Evolutionary conservation across 345 rosid genomes (phyloP).

Genomic region (Lumnitzera racemosa): DNA sequence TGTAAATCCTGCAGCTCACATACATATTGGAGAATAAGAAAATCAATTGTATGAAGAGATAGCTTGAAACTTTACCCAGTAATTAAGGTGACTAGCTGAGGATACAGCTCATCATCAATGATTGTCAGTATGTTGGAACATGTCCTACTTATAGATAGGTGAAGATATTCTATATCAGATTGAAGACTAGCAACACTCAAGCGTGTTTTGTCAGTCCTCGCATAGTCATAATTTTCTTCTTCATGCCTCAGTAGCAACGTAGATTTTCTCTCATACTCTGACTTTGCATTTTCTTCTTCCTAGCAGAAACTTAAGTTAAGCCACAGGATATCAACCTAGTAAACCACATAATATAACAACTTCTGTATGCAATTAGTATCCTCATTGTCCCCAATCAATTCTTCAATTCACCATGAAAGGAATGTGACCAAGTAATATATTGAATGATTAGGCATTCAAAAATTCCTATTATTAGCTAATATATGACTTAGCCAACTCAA

Average conservation of each 20-base stretch:
- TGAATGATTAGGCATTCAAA: too few species aligned
- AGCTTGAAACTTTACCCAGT: conserved; percentile 53
- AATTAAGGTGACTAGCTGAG: conserved; percentile 67
- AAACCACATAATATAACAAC: too few species aligned
- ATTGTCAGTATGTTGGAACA: conserved; percentile 43
- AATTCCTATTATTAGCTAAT: too few species aligned
- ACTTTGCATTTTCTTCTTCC: conserved; percentile 72
- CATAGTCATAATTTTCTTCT: conserved; percentile 46
- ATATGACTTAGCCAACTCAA: too few species aligned
- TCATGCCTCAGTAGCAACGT: conserved; percentile 56
- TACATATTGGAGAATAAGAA: background rate
- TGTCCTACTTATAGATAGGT: conserved; percentile 47
- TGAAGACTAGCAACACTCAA: conserved; percentile 51
- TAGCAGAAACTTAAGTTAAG: conserved; percentile 13
- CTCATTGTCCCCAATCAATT: too few species aligned
- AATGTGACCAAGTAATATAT: too few species aligned
- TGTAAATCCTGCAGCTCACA: too few species aligned
- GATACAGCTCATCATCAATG: conserved; percentile 74
- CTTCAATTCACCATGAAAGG: too few species aligned
- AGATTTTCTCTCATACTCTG: conserved; percentile 66
- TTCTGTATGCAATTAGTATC: too few species aligned
- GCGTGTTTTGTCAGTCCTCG: conserved; percentile 57
- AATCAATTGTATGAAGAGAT: background rate
- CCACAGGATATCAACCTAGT: background rate
- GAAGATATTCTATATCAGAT: conserved; percentile 37